A percentile compares a stretch with the other conserved stretches of the same genome.
phyloP scores from a whole-genome alignment of 1,139 yeast genomes.

The Blastobotrys capitulatus region DNA sequence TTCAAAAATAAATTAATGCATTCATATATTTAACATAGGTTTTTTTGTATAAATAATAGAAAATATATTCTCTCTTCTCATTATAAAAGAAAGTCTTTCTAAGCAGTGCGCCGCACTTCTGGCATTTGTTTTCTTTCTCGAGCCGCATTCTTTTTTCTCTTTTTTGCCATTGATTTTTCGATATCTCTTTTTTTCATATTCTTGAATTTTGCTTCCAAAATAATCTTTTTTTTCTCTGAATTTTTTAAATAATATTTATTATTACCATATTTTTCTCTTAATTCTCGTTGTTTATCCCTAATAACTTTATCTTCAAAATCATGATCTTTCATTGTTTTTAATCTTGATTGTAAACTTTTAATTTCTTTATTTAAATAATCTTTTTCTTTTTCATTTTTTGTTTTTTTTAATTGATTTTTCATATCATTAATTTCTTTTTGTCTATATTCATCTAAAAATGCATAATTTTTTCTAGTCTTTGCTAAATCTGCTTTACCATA shows the following conservation, averaged over 20 bases:
- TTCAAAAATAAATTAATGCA: neutral
- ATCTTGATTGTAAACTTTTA: conserved; percentile 59
- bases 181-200: conserved; percentile 77
- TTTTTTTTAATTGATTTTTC: conserved; percentile 50
- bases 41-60: neutral
- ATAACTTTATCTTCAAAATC: conserved; percentile 69
- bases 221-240: conserved; percentile 72
- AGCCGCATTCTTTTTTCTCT: conserved; percentile 89
- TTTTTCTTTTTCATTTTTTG: conserved; percentile 49
- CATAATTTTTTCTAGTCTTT: conserved; percentile 64
- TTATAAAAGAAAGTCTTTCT: neutral
- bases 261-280: conserved; percentile 40
- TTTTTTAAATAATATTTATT: conserved; percentile 64
- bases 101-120: conserved; percentile 24
- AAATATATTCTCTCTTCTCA: neutral
- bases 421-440: conserved; percentile 62
- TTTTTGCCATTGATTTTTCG: conserved; percentile 84
- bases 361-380: conserved; percentile 42
- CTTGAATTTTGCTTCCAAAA: conserved; percentile 85
- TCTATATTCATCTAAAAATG: conserved; percentile 81
- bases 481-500: conserved; percentile 74
- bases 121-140: conserved; percentile 78
- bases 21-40: neutral
- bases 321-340: conserved; percentile 69
- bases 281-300: conserved; percentile 42